A percentile compares a stretch with the other conserved stretches of the same genome.
Conservation (phyloP, 164 flowering plant species). For the Stephania cephalantha region DNA sequence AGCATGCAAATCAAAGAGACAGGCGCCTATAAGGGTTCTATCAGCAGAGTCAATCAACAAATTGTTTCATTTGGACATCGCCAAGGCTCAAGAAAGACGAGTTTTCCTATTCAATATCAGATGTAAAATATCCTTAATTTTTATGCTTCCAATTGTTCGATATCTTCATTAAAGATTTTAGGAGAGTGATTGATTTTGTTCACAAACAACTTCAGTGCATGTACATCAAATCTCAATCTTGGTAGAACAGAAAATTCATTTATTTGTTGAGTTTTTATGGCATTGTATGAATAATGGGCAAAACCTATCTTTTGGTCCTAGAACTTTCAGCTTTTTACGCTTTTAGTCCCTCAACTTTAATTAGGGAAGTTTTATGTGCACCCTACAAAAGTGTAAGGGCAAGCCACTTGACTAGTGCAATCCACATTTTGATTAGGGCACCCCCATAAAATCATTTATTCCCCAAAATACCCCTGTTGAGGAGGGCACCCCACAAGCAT, state of each 20-base stretch:
- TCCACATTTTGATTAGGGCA: no score
- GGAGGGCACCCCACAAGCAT: no score
- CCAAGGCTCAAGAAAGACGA: slow-evolving; percentile 56
- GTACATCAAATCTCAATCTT: slow-evolving; percentile 13
- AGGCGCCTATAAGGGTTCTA: slow-evolving; percentile 37
- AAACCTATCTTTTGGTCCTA: no score
- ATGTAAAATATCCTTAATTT: slow-evolving; percentile 11
- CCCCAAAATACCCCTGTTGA: no score
- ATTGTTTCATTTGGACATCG: slow-evolving; percentile 73
- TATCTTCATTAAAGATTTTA: not conserved
- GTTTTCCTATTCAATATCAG: slow-evolving; percentile 54
- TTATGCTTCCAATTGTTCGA: not conserved
- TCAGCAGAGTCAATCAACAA: slow-evolving; percentile 45
- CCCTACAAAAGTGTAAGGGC: no score
- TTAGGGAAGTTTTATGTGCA: no score
- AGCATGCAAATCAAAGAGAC: slow-evolving; percentile 31
- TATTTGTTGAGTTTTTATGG: slow-evolving; percentile 16
- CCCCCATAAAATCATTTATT: no score
- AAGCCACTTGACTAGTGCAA: no score
- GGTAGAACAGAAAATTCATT: slow-evolving; percentile 5
- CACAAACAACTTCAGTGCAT: slow-evolving; percentile 4
- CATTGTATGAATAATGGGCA: no score
- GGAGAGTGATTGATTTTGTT: not conserved
- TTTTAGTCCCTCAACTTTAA: no score
- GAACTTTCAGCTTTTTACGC: no score